These are phyloP conservation scores for Chrysoporthe deuterocubensis DNA, from an alignment of 2,329 filamentous ascomycete species.

Conservation along the genomic window DNA sequence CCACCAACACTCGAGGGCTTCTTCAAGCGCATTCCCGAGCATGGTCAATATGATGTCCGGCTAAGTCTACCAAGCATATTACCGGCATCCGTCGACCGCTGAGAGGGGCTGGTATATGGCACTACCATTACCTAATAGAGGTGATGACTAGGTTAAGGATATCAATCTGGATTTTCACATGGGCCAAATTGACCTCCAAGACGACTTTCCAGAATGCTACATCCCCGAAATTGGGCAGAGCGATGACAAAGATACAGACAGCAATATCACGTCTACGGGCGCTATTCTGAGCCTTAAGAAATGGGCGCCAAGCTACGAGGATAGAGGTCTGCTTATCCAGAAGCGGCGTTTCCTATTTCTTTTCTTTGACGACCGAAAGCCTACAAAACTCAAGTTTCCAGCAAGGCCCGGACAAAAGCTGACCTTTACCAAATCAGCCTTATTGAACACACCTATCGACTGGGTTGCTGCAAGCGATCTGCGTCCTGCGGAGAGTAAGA, in stretches of 20 bases:
- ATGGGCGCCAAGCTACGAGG: slow-evolving; percentile 12
- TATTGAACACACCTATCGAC: slow-evolving; percentile 9
- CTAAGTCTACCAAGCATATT: slow-evolving; percentile 25
- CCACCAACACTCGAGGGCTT: neutral
- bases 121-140: slow-evolving; percentile 8
- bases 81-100: neutral
- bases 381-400: slow-evolving; percentile 13
- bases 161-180: slow-evolving; percentile 18
- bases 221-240: neutral
- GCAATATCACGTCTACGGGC: neutral
- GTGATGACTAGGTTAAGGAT: slow-evolving; percentile 7
- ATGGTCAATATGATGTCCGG: slow-evolving; percentile 7
- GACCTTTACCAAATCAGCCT: slow-evolving; percentile 8
- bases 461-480: slow-evolving; percentile 20
- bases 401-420: slow-evolving; percentile 2
- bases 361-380: slow-evolving; percentile 19
- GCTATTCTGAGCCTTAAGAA: slow-evolving; percentile 2
- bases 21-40: neutral
- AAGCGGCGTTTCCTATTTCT: slow-evolving; percentile 18
- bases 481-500: neutral
- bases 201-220: slow-evolving; percentile 14
- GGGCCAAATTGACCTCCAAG: neutral
- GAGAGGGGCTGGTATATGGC: slow-evolving; percentile 16
- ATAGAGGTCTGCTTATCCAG: neutral
- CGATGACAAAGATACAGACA: neutral